Evolutionary conservation across 495 filamentous ascomycete genomes (phyloP), one percentile per base, ranked within the genome.

Genomic region (Letharia columbiana): DNA sequence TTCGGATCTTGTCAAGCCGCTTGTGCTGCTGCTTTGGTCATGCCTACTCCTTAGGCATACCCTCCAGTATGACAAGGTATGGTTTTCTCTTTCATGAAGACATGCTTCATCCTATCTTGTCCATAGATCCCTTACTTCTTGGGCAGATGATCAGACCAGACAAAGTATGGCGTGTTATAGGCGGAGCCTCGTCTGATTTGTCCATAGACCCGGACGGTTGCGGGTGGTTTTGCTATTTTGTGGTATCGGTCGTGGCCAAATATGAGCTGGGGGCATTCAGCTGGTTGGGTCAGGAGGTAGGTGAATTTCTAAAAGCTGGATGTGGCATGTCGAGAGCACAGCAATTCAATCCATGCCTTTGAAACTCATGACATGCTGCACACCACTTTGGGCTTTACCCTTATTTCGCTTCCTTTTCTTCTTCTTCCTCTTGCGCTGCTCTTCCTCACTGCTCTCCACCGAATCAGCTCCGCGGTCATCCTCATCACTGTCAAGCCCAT

Each of bases 301-400:
- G 47, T 23, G 45, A 39, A 31, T 28, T n/a, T 40, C 0, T 35
- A 13, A 56, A 50, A 28, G 47, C n/a, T n/a, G 37, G 28, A 23
- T n/a, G 39, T 15, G 23, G 56, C 11, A 12, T n/a, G n/a, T n/a
- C 31, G 52, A 37, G 39, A 45, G 57, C 33, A 33, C 9, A 45
- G n/a, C 15, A 17, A 4, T 60, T 77, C 72, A 89, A 76, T 87
- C 86, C 72, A 91, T 66, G 64, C 87, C 88, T 66, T 80, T 77
- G 69, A 91, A 89, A 40, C 79, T 83, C 71, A 87, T 77, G 54
- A 89, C 79, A 50, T 86, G 81, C 62, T 84, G 81, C 63, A 79
- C 84, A 54, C 77, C 75, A 57, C 75, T 74, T 41, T 76, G 77
- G 49, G 80, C 77, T 61, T 83, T 84, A 61, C 81, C 80, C 72